phyloP scores from a whole-genome alignment of 306 rosid species.

The Hippophae tibetana region DNA sequence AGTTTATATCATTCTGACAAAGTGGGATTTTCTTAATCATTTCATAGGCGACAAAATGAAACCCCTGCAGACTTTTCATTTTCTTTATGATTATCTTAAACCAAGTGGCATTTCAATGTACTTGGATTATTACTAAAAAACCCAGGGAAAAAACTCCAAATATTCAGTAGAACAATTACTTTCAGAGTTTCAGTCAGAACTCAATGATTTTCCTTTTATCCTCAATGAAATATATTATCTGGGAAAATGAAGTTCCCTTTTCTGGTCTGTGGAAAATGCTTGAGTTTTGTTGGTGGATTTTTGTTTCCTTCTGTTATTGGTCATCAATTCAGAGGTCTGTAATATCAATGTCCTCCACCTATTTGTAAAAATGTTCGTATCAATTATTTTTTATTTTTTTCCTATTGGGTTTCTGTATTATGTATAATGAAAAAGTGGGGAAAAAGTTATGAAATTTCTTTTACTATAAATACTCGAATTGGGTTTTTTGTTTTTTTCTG shows the following conservation, averaged over 20 bases:
- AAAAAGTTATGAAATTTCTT: no score
- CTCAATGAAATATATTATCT: background rate
- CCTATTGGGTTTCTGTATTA: background rate
- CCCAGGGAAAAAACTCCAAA: background rate
- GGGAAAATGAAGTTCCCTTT: constrained; percentile 1
- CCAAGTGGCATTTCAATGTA: constrained; percentile 8
- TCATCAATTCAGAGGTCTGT: constrained; percentile 16
- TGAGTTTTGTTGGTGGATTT: constrained; percentile 17
- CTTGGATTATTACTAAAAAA: background rate
- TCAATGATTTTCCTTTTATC: background rate
- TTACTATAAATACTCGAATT: no score
- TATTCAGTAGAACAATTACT: background rate
- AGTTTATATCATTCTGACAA: constrained; percentile 10
- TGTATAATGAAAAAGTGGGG: no score
- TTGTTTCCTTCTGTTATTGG: constrained; percentile 2
- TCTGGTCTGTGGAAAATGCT: constrained; percentile 6
- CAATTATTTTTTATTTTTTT: background rate
- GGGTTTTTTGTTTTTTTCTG: no score
- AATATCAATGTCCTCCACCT: constrained; percentile 1
- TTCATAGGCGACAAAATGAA: constrained; percentile 13
- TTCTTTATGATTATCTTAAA: constrained; percentile 14
- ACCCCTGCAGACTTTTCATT: constrained; percentile 1
- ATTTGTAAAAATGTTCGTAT: background rate
- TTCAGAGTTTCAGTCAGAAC: background rate
- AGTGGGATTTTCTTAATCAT: constrained; percentile 25